Evolutionary conservation across 441 rosid species (phyloP).

Genomic region (Erodium texanum): DNA sequence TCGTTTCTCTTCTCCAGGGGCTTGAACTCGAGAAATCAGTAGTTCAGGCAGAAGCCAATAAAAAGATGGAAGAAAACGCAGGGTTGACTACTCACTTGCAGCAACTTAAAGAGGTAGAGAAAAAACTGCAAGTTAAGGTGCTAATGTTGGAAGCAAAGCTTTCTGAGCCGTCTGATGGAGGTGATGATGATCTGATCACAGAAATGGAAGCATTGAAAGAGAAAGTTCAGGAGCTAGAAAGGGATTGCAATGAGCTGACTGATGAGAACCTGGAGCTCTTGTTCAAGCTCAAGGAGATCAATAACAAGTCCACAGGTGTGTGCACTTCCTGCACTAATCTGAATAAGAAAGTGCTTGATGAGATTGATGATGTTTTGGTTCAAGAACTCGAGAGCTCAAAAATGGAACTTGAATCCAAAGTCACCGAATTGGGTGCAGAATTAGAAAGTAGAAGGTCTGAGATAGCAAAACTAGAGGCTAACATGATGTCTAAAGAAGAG

Average conservation of each 20-base stretch:
- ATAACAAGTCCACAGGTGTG: constrained; percentile 16
- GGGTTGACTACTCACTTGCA: constrained; percentile 23
- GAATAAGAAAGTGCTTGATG: constrained; percentile 15
- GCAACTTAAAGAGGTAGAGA: constrained; percentile 33
- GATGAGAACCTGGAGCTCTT: constrained; percentile 52
- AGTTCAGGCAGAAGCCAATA: constrained; percentile 27
- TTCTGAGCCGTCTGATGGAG: no score
- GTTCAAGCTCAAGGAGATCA: constrained; percentile 35
- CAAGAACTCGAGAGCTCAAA: constrained; percentile 16
- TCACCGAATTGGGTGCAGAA: constrained; percentile 23
- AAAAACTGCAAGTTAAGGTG: constrained; percentile 14
- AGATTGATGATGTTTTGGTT: constrained; percentile 24
- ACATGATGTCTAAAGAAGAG: constrained; percentile 30
- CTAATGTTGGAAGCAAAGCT: no score
- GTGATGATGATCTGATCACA: constrained; percentile 6
- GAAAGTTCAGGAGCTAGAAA: constrained; percentile 46
- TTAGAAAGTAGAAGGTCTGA: constrained; percentile 18
- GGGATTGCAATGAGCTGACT: constrained; percentile 57
- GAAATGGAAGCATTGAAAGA: constrained; percentile 31
- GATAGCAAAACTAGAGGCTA: background rate
- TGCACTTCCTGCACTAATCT: constrained; percentile 10
- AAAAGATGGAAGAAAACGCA: constrained; percentile 24
- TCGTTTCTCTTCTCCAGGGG: constrained; percentile 52
- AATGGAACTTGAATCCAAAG: constrained; percentile 10
- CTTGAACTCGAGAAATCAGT: constrained; percentile 21